These are phyloP conservation scores for Yarrowia divulgata DNA, from an alignment of 805 yeast species.

Conservation along the genomic window DNA sequence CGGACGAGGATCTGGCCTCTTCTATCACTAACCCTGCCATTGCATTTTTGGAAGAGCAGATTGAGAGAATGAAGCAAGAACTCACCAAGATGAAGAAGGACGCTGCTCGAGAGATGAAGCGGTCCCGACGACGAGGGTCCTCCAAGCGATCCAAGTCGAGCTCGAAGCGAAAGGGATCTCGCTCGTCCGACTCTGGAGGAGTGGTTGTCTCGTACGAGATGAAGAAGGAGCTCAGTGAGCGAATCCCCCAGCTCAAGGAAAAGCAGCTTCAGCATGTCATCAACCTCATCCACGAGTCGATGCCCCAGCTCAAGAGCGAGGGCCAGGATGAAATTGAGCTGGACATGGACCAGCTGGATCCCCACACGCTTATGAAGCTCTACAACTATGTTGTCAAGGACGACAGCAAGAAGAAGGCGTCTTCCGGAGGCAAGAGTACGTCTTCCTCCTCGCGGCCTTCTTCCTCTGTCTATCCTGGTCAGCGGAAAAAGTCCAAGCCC, in stretches of 20 bases:
- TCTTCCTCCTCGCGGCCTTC: slow-evolving; percentile 41
- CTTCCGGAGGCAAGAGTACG: slow-evolving; percentile 35
- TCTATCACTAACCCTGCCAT: slow-evolving; percentile 87
- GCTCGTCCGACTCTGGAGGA: slow-evolving; percentile 45
- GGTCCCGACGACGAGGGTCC: slow-evolving; percentile 59
- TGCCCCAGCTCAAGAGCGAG: slow-evolving; percentile 63
- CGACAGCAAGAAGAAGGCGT: slow-evolving; percentile 25
- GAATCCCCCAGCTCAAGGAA: slow-evolving; percentile 74
- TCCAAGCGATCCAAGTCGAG: slow-evolving; percentile 46
- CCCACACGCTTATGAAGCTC: slow-evolving; percentile 77
- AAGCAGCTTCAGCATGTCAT: slow-evolving; percentile 83
- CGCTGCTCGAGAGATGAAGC: slow-evolving; percentile 41
- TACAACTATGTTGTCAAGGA: slow-evolving; percentile 76
- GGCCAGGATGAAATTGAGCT: slow-evolving; percentile 93
- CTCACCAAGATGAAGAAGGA: slow-evolving; percentile 79
- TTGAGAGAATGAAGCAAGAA: slow-evolving; percentile 84
- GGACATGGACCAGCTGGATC: slow-evolving; percentile 92
- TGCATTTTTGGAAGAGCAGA: slow-evolving; percentile 84
- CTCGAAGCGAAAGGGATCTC: slow-evolving; percentile 38
- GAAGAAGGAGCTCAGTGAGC: slow-evolving; percentile 92
- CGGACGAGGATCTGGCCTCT: slow-evolving; percentile 52
- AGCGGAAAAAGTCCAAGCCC: slow-evolving; percentile 59
- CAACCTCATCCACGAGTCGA: slow-evolving; percentile 79
- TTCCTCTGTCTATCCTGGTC: slow-evolving; percentile 36
- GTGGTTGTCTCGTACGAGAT: slow-evolving; percentile 82